These are phyloP conservation scores for Ceratobasidium sp. DNA, from an alignment of 1,284 basidiomycete genomes.

Conservation along the genomic window DNA sequence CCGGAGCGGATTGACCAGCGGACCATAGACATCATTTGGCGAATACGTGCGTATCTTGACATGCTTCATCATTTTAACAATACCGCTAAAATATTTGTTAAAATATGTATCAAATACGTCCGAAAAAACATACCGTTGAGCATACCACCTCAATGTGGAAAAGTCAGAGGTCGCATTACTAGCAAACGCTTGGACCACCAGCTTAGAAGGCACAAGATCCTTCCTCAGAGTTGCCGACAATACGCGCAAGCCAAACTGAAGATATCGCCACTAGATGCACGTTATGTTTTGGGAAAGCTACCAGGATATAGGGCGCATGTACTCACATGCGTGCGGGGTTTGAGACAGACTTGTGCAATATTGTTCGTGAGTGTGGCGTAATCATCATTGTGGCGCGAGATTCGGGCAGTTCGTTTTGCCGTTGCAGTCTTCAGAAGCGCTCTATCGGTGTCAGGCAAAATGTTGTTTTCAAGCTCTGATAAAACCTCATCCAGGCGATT, in stretches of 20 bases:
- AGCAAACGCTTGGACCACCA: slow-evolving; percentile 73
- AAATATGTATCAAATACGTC: neutral
- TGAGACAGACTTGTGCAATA: slow-evolving; percentile 28
- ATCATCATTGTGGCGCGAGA: slow-evolving; percentile 56
- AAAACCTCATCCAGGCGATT: slow-evolving; percentile 57
- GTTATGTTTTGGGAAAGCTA: neutral
- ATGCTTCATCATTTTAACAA: slow-evolving; percentile 76
- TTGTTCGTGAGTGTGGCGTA: slow-evolving; percentile 60
- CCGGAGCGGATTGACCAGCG: slow-evolving; percentile 67
- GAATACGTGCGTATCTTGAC: slow-evolving; percentile 80
- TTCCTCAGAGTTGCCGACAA: slow-evolving; percentile 76
- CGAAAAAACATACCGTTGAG: slow-evolving; percentile 64
- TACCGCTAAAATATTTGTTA: slow-evolving; percentile 58
- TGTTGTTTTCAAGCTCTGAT: slow-evolving; percentile 57
- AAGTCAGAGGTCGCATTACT: slow-evolving; percentile 78
- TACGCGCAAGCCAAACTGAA: slow-evolving; percentile 78
- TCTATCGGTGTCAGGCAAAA: slow-evolving; percentile 58
- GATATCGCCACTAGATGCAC: slow-evolving; percentile 81
- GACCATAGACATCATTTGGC: slow-evolving; percentile 28
- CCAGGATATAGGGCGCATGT: neutral
- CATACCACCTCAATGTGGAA: slow-evolving; percentile 75
- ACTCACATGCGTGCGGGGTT: slow-evolving; percentile 42
- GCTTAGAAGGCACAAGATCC: slow-evolving; percentile 70
- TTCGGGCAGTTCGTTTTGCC: slow-evolving; percentile 56
- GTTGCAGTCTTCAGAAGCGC: slow-evolving; percentile 57